phyloP scores from a whole-genome alignment of 305 asterid species.

The Solanum hybrid region DNA sequence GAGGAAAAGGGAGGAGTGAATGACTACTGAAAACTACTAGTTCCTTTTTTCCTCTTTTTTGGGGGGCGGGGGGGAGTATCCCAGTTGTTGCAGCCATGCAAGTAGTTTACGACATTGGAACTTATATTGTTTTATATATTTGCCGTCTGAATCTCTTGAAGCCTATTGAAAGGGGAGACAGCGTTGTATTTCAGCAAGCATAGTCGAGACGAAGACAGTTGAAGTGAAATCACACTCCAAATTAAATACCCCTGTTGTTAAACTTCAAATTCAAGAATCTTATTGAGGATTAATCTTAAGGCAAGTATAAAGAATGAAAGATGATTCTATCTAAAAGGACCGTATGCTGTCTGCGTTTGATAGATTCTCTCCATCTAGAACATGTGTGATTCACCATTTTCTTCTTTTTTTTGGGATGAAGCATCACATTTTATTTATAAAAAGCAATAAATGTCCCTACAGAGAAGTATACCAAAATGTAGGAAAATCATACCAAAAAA shows the following conservation, averaged over 20 bases:
- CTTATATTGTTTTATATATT: not conserved
- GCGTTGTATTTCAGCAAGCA: constrained; percentile 15
- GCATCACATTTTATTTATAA: not conserved
- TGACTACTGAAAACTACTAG: not conserved
- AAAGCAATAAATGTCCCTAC: not conserved
- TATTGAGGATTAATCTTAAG: not conserved
- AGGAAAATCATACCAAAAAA: not conserved
- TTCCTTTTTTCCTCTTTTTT: not conserved
- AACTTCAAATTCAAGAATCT: constrained; percentile 10
- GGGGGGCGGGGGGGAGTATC: not conserved
- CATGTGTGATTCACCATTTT: not conserved
- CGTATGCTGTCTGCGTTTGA: not conserved
- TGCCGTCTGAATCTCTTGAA: not conserved
- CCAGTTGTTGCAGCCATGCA: not conserved
- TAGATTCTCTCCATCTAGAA: not conserved
- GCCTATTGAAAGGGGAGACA: not conserved
- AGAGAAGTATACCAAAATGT: not conserved
- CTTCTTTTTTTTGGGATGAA: not conserved
- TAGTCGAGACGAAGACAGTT: constrained; percentile 16
- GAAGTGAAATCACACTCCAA: not conserved
- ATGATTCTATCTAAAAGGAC: not conserved
- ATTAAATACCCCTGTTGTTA: not conserved
- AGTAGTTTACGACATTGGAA: not conserved
- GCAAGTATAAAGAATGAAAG: not conserved
- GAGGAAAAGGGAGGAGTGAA: not conserved